Base-by-base conservation (phyloP, 129 eudicot species). In the Ambrosia artemisiifolia region DNA sequence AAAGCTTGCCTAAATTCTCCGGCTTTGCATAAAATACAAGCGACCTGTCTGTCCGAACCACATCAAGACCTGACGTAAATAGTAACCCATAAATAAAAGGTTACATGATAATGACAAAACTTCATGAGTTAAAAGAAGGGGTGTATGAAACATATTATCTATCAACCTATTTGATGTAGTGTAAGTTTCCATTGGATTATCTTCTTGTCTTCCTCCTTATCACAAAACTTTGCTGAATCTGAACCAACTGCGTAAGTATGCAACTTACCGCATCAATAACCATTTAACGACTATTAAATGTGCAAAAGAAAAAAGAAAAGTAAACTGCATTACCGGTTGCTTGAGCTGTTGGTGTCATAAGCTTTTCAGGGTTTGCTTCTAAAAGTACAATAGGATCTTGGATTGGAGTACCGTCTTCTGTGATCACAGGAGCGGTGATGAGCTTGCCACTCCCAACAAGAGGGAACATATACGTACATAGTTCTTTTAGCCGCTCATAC, bases 101-200 rank as follows among this genome's bases (percentile, higher is more conserved):
- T 53, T n/a, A 81, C 54, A 57, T 51, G 12, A 78, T 46, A 11
- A 14, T 8, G 18, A 67, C 49, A 66, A 6, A 54, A 47, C 28
- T 43, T 43, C 57, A 66, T 28, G 43, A 66, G 13, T 54, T 65
- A 54, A 7, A 55, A 16, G 34, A 54, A 54, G 24, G 32, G 38
- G 3, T 2, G 33, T 54, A 34, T 32, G 48, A 59, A 56, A 11
- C 40, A 30, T 17, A 11, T 53, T 40, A 50, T 57, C 12, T 62
- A 80, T 88, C 72, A 76, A 88, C 97, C 97, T 91, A 91, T 91
- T 78, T 91, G 97, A 81, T 88, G 97, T 62, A 91, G 77, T 54
- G 92, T 80, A 65, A 86, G 96, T 76, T 91, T 91, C 97, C 97
- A 91, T 42, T 91, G 88, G 53, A 91, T 91, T 60, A 86, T 81